These are phyloP conservation scores for Antarctomyces pellizariae DNA, from an alignment of 495 filamentous ascomycete species.

Conservation along the genomic window DNA sequence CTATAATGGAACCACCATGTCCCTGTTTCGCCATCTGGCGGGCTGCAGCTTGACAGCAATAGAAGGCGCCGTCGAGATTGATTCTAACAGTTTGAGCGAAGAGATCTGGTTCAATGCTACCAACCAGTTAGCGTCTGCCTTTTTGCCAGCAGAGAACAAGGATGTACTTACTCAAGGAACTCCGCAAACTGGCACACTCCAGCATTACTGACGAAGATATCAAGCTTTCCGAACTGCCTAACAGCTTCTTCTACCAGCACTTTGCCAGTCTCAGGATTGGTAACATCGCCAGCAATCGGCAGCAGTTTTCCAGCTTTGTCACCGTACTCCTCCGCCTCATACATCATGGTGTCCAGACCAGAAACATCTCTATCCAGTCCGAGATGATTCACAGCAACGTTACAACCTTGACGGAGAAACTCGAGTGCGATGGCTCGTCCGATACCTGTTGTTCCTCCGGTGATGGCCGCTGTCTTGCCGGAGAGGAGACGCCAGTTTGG, in stretches of 20 bases:
- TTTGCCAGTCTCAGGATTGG: conserved; percentile 34
- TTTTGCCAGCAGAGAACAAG: conserved; percentile 1
- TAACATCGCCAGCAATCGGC: conserved; percentile 41
- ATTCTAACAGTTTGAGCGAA: conserved; percentile 41
- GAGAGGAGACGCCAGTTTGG: conserved; percentile 35
- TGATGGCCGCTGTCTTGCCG: conserved; percentile 51
- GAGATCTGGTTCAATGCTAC: conserved; percentile 31
- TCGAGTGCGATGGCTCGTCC: conserved; percentile 51
- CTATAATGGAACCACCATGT: conserved; percentile 61
- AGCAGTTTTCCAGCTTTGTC: conserved; percentile 25
- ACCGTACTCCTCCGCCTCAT: conserved; percentile 20
- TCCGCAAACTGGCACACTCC: conserved; percentile 68
- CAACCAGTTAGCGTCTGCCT: too few species aligned
- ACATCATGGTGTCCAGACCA: conserved; percentile 28
- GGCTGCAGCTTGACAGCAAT: conserved; percentile 60
- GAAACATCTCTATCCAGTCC: conserved; percentile 26
- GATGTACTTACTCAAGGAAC: conserved; percentile 36
- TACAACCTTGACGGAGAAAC: conserved; percentile 44
- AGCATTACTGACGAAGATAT: conserved; percentile 75
- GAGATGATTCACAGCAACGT: conserved; percentile 49
- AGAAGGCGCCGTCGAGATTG: conserved; percentile 75
- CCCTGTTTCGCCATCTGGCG: conserved; percentile 49
- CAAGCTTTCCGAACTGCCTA: conserved; percentile 32
- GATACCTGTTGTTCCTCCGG: conserved; percentile 55
- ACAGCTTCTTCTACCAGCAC: conserved; percentile 33